phyloP scores from a whole-genome alignment of 495 filamentous ascomycete genomes.

The Jackrogersella minutella region DNA sequence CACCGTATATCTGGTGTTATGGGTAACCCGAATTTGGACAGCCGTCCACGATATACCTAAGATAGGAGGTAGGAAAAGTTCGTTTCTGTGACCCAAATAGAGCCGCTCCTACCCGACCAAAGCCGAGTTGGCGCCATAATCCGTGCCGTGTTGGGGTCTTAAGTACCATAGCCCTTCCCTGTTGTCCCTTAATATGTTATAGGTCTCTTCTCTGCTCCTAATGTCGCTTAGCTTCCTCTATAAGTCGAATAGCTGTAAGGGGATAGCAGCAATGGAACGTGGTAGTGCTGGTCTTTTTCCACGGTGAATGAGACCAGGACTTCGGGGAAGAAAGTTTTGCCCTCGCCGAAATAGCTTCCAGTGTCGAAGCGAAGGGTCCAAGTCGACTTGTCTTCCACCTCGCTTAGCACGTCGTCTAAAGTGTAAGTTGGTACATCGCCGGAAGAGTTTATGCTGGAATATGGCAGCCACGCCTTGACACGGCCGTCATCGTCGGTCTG shows the following conservation, averaged over 20 bases:
- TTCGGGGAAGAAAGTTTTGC: conserved; percentile 86
- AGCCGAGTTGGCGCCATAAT: background rate
- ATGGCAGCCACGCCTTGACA: conserved; percentile 77
- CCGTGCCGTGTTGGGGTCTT: background rate
- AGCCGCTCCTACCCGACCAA: background rate
- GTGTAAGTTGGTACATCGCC: conserved; percentile 62
- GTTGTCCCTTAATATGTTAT: background rate
- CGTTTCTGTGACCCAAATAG: background rate
- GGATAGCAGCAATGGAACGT: conserved; percentile 88
- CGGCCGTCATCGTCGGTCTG: conserved; percentile 87
- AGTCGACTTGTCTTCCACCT: conserved; percentile 43
- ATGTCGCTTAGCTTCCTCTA: conserved; percentile 67
- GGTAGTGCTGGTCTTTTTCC: conserved; percentile 78
- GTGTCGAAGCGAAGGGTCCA: conserved; percentile 85
- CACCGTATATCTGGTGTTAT: background rate
- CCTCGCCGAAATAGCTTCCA: conserved; percentile 76
- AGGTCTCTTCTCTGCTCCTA: background rate
- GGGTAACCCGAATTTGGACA: background rate
- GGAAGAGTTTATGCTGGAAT: conserved; percentile 51
- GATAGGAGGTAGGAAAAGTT: no score
- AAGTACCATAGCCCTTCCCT: background rate
- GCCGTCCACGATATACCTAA: conserved; percentile 4
- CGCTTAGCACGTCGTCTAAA: conserved; percentile 57
- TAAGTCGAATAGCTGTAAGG: conserved; percentile 96
- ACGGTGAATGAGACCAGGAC: conserved; percentile 89